phyloP scores from a whole-genome alignment of 192 early-diverging fungal species.

The Coemansia interrupta region DNA sequence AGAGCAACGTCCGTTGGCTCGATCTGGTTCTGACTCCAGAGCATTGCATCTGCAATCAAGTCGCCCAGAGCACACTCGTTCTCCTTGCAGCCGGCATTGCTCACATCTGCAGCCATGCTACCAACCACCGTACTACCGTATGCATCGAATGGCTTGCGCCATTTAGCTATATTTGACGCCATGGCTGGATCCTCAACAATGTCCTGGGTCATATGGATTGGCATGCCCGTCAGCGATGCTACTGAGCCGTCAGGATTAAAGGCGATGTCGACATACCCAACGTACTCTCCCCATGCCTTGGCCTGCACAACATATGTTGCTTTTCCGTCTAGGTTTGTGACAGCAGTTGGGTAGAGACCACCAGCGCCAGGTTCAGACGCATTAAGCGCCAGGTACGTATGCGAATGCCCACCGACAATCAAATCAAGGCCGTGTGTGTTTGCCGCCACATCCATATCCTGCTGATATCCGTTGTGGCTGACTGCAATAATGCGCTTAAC shows the following conservation, averaged over 20 bases:
- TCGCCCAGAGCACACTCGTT: conserved; percentile 64
- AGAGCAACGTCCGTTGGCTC: conserved; percentile 48
- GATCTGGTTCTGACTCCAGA: conserved; percentile 27
- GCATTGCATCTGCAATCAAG: conserved; percentile 62
- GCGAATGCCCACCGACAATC: conserved; percentile 74
- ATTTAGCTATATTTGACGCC: conserved; percentile 46
- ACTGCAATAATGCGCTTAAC: conserved; percentile 65
- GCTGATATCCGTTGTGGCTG: conserved; percentile 70
- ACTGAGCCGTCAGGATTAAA: conserved; percentile 56
- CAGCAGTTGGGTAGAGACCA: conserved; percentile 65
- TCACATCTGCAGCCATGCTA: conserved; percentile 31
- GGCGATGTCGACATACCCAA: conserved; percentile 59
- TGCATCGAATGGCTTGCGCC: conserved; percentile 56
- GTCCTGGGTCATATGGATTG: conserved; percentile 58
- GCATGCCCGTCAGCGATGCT: conserved; percentile 52
- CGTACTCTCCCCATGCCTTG: conserved; percentile 60
- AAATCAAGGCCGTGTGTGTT: conserved; percentile 58
- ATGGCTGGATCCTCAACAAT: conserved; percentile 53
- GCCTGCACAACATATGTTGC: conserved; percentile 68
- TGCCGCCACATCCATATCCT: conserved; percentile 64
- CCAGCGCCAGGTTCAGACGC: conserved; percentile 46
- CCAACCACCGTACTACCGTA: conserved; percentile 55
- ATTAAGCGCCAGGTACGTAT: conserved; percentile 61
- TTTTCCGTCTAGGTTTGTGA: conserved; percentile 59
- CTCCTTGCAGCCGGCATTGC: conserved; percentile 45